phyloP scores from a whole-genome alignment of 2,329 filamentous ascomycete genomes.

The Fusarium sterilihyphosum region DNA sequence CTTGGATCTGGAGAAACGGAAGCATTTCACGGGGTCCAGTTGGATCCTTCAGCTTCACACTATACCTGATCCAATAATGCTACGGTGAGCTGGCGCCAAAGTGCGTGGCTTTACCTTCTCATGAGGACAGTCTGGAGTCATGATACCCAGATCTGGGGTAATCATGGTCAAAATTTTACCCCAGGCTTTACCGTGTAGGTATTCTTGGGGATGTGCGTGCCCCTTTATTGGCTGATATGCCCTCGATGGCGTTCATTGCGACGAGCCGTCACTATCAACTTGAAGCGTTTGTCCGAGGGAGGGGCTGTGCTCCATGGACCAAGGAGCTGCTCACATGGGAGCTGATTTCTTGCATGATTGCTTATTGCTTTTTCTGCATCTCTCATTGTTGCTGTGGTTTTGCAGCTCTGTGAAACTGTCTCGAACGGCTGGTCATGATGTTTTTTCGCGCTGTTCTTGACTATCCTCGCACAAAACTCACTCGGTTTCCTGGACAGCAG shows the following conservation, averaged over 20 bases:
- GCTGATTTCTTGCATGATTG: constrained; percentile 5
- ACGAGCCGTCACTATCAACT: constrained; percentile 8
- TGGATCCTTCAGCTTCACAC: background rate
- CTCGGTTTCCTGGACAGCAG: background rate
- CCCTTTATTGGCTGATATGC: constrained; percentile 20
- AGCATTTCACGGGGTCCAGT: constrained; percentile 1
- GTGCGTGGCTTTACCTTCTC: constrained; percentile 17
- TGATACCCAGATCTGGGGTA: constrained; percentile 20
- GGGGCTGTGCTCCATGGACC: constrained; percentile 18
- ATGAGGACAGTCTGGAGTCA: constrained; percentile 9
- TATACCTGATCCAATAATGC: constrained; percentile 8
- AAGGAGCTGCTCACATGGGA: constrained; percentile 21
- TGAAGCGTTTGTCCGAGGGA: constrained; percentile 18
- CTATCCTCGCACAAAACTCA: background rate
- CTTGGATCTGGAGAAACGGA: constrained; percentile 25
- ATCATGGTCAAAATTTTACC: constrained; percentile 6
- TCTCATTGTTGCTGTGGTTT: background rate
- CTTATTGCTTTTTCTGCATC: background rate
- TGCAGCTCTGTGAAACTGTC: background rate
- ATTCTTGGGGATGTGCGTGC: constrained; percentile 10
- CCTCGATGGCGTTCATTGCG: constrained; percentile 5
- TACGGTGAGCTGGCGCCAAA: background rate
- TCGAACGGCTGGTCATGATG: constrained; percentile 10
- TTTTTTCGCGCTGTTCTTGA: constrained; percentile 7
- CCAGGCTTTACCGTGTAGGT: constrained; percentile 8